Evolutionary conservation across 192 early-diverging fungal genomes (phyloP), one percentile per base, ranked within the genome.

Genomic region (Haplosporangium gracile): DNA sequence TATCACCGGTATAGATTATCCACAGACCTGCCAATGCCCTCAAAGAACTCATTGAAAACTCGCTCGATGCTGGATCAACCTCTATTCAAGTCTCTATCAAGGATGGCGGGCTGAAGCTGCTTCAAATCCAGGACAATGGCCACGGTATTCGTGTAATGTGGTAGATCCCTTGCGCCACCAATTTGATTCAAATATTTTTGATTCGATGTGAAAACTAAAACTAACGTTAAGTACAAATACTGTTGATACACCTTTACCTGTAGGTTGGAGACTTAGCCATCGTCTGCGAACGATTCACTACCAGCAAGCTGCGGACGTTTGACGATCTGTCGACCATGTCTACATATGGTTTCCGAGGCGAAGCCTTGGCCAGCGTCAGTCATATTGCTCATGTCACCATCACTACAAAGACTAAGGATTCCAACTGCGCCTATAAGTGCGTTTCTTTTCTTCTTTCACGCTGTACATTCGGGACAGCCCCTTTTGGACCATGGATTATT

Each of bases 41-140:
- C 32, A 99, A 99, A 81, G 99, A 99, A 85, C 91, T 99, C 34
- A 92, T 99, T 47, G 99, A 99, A 78, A 99, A 99, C 87, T 95
- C 95, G 9, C 90, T 99, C 38, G 99, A 99, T 88, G 98, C 99
- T 16, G 95, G 95, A 8, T 91, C 99, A 0, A 97, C 96, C 26
- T 91, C 88, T 40, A 97, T 99, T 70, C 92, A 95, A 36, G 92
- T 99, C 39, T 78, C 90, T 4, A 90, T 95, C 73, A 97, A 97
- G 79, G 97, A 99, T 26, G 98, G 97, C 36, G 98, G 99, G 3
- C 80, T 99, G 22, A 99, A 99, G 83, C 79, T 99, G 10, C 88
- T 99, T 68, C 97, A 98, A 85, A 98, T 99, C 72, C 94, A 96
- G 80, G 98, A 99, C 88, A 97, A 98, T 90, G 98, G 98, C 6